Evolutionary conservation across 441 rosid genomes (phyloP).

Genomic region (Populus hybrid): DNA sequence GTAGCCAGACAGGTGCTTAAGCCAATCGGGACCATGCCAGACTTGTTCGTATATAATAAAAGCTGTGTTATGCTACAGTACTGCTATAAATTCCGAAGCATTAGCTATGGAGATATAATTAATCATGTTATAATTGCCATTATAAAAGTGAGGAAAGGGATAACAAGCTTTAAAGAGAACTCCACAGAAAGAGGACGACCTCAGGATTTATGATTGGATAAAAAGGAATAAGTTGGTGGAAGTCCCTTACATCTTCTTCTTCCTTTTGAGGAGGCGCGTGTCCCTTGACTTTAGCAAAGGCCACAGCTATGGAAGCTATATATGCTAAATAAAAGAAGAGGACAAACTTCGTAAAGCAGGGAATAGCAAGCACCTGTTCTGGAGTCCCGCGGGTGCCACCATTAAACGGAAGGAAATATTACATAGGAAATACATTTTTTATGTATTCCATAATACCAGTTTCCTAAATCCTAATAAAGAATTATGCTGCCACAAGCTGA

Average conservation of each 20-base stretch:
- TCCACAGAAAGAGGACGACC: not conserved
- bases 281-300: conserved; percentile 50
- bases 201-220: conserved; percentile 14
- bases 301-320: conserved; percentile 28
- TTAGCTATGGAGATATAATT: not conserved
- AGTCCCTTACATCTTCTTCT: conserved; percentile 22
- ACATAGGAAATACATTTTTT: conserved; percentile 18
- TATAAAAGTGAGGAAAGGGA: not conserved
- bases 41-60: conserved; percentile 6
- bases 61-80: no score
- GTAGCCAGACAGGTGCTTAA: not conserved
- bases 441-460: not conserved
- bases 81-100: no score
- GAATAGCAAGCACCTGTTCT: conserved; percentile 43
- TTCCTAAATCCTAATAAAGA: not conserved
- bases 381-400: conserved; percentile 14
- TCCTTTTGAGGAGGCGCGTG: not conserved
- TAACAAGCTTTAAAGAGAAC: not conserved
- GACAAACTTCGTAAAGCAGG: conserved; percentile 35
- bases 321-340: conserved; percentile 18
- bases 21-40: conserved; percentile 1
- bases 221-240: conserved; percentile 30
- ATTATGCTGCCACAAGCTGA: not conserved
- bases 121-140: not conserved
- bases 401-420: conserved; percentile 14